Conservation (phyloP, 2,329 filamentous ascomycete genomes). For the Phialophora macrospora region DNA sequence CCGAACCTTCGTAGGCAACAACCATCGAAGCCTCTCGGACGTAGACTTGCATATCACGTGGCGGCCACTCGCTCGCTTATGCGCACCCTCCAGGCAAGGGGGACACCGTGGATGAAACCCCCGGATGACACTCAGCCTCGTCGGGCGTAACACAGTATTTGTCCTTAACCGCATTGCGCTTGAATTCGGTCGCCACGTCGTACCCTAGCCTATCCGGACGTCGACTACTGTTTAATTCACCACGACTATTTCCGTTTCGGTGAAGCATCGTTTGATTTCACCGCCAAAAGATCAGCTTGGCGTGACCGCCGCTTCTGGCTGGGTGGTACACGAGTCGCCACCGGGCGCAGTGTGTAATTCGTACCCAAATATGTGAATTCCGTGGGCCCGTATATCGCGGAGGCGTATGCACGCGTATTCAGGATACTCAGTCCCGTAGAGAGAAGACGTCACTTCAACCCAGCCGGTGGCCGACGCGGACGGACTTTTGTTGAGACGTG, state of each 20-base stretch:
- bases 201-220: slow-evolving; percentile 6
- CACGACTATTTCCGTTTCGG: background rate
- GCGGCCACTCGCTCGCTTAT: background rate
- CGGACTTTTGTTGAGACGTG: background rate
- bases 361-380: background rate
- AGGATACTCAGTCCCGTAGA: background rate
- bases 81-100: background rate
- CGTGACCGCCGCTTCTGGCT: background rate
- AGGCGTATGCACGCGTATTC: background rate
- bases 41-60: slow-evolving; percentile 2
- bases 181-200: slow-evolving; percentile 1
- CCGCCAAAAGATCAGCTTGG: background rate
- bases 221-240: no score
- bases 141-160: background rate
- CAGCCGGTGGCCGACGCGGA: background rate
- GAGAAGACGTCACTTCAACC: background rate
- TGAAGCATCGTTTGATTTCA: background rate
- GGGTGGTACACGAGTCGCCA: background rate
- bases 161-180: background rate
- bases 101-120: background rate
- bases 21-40: no score
- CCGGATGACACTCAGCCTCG: slow-evolving; percentile 16
- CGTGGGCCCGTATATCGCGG: background rate
- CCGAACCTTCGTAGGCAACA: background rate
- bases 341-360: background rate